Conservation (phyloP, 441 rosid genomes). For the Isatis lusitanica region DNA sequence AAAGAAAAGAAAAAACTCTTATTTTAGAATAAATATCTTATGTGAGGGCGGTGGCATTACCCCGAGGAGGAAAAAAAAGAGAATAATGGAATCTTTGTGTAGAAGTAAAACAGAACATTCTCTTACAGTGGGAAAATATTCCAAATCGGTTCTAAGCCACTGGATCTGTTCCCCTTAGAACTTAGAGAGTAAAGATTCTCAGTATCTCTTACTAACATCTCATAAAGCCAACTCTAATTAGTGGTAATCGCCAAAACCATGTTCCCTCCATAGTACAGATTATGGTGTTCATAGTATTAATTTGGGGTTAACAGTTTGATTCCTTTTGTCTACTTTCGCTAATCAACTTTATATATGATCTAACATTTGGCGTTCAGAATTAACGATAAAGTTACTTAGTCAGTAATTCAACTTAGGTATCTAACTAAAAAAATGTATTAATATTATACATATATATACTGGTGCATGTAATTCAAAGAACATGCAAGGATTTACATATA, state of each 20-base stretch:
- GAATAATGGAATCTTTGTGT: conserved; percentile 19
- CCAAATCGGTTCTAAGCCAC: conserved; percentile 16
- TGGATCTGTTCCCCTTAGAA: conserved; percentile 19
- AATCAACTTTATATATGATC: neutral
- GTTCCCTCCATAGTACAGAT: neutral
- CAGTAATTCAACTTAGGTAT: neutral
- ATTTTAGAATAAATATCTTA: conserved; percentile 22
- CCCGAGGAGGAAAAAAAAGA: conserved; percentile 9
- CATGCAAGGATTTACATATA: neutral
- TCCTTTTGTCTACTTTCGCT: neutral
- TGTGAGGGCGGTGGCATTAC: conserved; percentile 31
- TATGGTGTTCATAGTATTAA: conserved; percentile 18
- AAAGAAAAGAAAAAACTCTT: neutral
- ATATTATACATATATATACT: neutral
- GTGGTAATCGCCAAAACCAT: conserved; percentile 13
- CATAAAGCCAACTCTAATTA: conserved; percentile 3
- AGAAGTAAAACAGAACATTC: conserved; percentile 25
- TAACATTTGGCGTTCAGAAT: neutral
- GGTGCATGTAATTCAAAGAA: neutral
- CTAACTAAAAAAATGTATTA: neutral
- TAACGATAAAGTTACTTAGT: neutral
- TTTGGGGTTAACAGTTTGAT: conserved; percentile 8
- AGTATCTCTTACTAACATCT: conserved; percentile 20
- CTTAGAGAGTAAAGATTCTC: conserved; percentile 27
- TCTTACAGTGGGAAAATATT: conserved; percentile 20